Conservation (phyloP, 108 stramenopile species). For the Bacterosira constricta region DNA sequence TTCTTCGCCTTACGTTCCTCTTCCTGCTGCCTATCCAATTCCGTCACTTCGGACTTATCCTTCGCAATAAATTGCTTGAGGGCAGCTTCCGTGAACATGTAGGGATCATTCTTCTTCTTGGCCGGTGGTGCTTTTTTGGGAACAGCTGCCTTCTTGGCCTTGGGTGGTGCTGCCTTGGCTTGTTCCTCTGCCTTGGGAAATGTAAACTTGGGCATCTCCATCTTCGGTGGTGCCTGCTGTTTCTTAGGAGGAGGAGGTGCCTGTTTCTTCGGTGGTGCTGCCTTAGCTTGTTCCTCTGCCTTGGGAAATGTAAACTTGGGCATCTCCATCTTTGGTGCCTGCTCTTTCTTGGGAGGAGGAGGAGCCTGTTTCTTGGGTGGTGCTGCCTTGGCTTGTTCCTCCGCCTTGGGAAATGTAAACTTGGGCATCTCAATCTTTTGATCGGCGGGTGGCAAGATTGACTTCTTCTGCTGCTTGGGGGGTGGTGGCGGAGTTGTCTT, state of each 20-base stretch:
- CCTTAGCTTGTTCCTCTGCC: constrained; percentile 10
- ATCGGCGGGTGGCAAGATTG: constrained; percentile 41
- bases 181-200: constrained; percentile 14
- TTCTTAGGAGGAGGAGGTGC: constrained; percentile 8
- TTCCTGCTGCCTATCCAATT: constrained; percentile 41
- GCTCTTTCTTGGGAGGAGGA: constrained; percentile 28
- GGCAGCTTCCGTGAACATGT: constrained; percentile 44
- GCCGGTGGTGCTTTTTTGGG: neutral
- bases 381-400: constrained; percentile 15
- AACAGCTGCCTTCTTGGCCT: neutral
- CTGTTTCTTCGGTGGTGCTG: constrained; percentile 12
- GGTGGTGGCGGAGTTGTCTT: constrained; percentile 27
- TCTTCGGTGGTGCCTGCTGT: constrained; percentile 23
- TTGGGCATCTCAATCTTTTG: constrained; percentile 27
- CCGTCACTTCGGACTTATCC: constrained; percentile 37
- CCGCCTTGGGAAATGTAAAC: constrained; percentile 35
- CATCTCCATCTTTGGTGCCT: constrained; percentile 18
- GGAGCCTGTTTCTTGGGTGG: constrained; percentile 28
- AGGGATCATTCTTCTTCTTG: constrained; percentile 42
- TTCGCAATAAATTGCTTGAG: constrained; percentile 49
- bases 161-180: neutral
- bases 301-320: constrained; percentile 41
- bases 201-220: constrained; percentile 10
- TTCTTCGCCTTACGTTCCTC: constrained; percentile 33
- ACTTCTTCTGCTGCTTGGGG: constrained; percentile 14